Evolutionary conservation across 2,329 filamentous ascomycete species (phyloP).

Genomic region (Fusarium temperatum): DNA sequence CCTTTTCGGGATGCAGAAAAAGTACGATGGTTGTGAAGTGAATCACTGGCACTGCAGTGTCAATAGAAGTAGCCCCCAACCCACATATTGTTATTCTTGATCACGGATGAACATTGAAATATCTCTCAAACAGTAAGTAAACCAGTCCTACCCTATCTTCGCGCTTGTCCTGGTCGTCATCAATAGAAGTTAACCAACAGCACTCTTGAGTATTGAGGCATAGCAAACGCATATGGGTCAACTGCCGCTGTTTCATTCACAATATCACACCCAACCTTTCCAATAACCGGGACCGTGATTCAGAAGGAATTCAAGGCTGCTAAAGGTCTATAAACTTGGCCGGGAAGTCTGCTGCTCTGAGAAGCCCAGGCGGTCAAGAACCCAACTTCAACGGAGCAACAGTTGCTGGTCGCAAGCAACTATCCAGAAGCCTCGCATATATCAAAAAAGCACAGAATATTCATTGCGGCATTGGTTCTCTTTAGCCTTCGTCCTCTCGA

Average conservation of each 20-base stretch:
- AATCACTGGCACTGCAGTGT: not conserved
- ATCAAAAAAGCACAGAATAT: no score
- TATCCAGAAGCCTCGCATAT: not conserved
- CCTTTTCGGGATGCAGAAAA: not conserved
- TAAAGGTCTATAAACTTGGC: not conserved
- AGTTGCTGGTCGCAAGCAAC: not conserved
- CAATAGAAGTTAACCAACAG: not conserved
- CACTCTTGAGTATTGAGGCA: not conserved
- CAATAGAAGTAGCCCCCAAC: not conserved
- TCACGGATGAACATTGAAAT: not conserved
- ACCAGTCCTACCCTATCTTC: not conserved
- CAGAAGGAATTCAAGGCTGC: not conserved
- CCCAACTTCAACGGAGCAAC: not conserved
- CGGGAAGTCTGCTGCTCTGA: not conserved
- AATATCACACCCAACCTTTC: not conserved
- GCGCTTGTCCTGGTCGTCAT: not conserved
- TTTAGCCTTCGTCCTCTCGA: no score
- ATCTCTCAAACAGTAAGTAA: not conserved
- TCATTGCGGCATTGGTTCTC: rapidly evolving
- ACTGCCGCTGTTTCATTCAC: not conserved
- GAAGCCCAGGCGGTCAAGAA: not conserved
- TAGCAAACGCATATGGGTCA: not conserved
- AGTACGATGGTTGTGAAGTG: not conserved
- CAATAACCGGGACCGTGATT: no score
- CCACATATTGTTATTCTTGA: not conserved